Evolutionary conservation across 129 eudicot genomes (phyloP).

Genomic region (Escallonia herrerae): DNA sequence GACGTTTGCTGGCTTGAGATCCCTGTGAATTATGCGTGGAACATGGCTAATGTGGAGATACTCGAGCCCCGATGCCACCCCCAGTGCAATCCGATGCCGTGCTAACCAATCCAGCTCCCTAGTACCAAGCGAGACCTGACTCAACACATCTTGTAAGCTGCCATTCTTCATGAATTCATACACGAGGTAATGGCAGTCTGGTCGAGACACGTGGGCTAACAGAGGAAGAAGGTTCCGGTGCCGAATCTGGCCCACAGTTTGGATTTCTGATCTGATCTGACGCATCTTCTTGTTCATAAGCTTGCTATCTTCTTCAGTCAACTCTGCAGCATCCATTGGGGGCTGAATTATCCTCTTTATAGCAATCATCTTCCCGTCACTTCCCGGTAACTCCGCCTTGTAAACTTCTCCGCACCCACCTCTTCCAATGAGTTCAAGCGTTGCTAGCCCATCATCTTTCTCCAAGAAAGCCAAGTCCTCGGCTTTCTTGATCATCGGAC

Average conservation of each 20-base stretch:
- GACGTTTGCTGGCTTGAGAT: conserved; percentile 81
- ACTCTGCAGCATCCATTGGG: conserved; percentile 59
- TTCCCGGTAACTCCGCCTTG: conserved; percentile 54
- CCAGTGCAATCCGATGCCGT: conserved; percentile 49
- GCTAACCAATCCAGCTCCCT: conserved; percentile 63
- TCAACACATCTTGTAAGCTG: conserved; percentile 65
- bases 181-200: conserved; percentile 71
- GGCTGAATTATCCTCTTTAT: conserved; percentile 72
- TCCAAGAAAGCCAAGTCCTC: conserved; percentile 75
- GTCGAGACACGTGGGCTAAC: conserved; percentile 71
- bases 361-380: conserved; percentile 55
- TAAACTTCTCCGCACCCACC: conserved; percentile 96
- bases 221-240: conserved; percentile 76
- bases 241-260: conserved; percentile 77
- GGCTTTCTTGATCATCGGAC: conserved; percentile 55
- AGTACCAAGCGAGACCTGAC: conserved; percentile 36
- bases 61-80: conserved; percentile 80
- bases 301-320: conserved; percentile 67
- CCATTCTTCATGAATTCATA: conserved; percentile 96
- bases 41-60: conserved; percentile 64
- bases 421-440: conserved; percentile 53
- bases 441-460: conserved; percentile 67
- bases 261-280: conserved; percentile 75
- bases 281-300: conserved; percentile 68
- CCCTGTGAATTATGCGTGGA: conserved; percentile 78